Evolutionary conservation across 2,329 filamentous ascomycete species (phyloP).

Genomic region (Xylariaceae sp.): DNA sequence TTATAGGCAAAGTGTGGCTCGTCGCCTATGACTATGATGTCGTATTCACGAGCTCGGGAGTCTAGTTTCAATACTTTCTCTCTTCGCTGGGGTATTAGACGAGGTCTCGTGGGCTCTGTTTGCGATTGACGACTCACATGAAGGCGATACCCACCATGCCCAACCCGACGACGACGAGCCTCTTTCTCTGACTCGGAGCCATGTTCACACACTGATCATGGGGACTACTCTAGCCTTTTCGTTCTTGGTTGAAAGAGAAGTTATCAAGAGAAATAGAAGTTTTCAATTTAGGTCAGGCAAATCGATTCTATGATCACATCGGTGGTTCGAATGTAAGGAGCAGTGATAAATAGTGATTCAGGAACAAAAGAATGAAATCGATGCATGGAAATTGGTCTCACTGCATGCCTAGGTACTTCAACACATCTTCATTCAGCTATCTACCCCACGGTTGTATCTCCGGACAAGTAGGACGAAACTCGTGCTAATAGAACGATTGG

Average conservation of each 20-base stretch:
- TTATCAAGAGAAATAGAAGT: too few species aligned
- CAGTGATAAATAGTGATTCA: too few species aligned
- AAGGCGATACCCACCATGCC: slow-evolving; percentile 91
- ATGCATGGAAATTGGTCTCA: too few species aligned
- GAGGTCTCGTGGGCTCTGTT: background rate
- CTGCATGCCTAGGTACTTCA: too few species aligned
- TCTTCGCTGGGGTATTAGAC: slow-evolving; percentile 40
- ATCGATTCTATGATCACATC: too few species aligned
- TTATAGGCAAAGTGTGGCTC: slow-evolving; percentile 88
- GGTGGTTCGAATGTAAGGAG: too few species aligned
- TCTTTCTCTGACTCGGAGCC: slow-evolving; percentile 49
- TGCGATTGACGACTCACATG: slow-evolving; percentile 56
- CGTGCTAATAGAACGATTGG: too few species aligned
- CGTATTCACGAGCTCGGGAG: slow-evolving; percentile 68
- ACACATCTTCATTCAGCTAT: too few species aligned
- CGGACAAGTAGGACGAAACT: too few species aligned
- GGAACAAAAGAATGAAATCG: too few species aligned
- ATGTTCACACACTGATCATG: slow-evolving; percentile 37
- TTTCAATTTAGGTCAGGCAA: too few species aligned
- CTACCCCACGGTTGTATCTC: too few species aligned
- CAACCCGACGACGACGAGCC: slow-evolving; percentile 77
- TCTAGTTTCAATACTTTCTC: slow-evolving; percentile 89
- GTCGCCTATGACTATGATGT: slow-evolving; percentile 81
- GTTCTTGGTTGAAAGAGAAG: slow-evolving; percentile 4
- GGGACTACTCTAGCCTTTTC: slow-evolving; percentile 5